These are phyloP conservation scores for Apophysomyces sp. DNA, from an alignment of 371 early-diverging fungal genomes.

Conservation along the genomic window DNA sequence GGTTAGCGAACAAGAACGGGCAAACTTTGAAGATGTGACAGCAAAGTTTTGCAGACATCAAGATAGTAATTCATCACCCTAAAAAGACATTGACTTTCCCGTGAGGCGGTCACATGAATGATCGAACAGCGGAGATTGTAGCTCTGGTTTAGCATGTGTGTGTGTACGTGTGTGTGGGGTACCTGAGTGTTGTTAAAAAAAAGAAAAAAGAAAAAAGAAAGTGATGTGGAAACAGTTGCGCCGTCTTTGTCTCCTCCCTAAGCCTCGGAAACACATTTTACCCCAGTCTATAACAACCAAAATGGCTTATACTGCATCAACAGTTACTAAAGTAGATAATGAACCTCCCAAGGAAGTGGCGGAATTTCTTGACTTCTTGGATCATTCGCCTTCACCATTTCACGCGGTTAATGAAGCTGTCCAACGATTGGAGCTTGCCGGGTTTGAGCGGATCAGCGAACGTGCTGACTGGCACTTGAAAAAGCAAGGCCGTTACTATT, in stretches of 20 bases:
- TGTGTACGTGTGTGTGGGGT: too few relatives aligned
- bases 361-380: constrained; percentile 82
- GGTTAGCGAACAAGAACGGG: constrained; percentile 9
- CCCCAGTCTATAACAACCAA: not conserved
- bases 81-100: not conserved
- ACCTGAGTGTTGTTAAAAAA: too few relatives aligned
- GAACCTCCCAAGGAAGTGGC: constrained; percentile 19
- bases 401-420: constrained; percentile 80
- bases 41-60: constrained; percentile 1
- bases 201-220: too few relatives aligned
- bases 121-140: too few relatives aligned
- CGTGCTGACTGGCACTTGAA: constrained; percentile 74
- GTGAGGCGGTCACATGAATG: too few relatives aligned
- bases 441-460: constrained; percentile 84
- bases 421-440: constrained; percentile 60
- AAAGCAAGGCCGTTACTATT: constrained; percentile 85
- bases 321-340: too few relatives aligned
- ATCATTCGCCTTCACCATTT: constrained; percentile 89
- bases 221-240: not conserved
- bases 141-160: too few relatives aligned
- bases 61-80: not conserved
- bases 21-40: constrained; percentile 4
- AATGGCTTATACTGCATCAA: not conserved
- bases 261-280: not conserved
- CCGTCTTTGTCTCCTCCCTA: not conserved